A percentile compares a stretch with the other conserved stretches of the same genome.
These are phyloP conservation scores for Aspergillus tamarii DNA, from an alignment of 2,329 filamentous ascomycete genomes.

Conservation along the genomic window DNA sequence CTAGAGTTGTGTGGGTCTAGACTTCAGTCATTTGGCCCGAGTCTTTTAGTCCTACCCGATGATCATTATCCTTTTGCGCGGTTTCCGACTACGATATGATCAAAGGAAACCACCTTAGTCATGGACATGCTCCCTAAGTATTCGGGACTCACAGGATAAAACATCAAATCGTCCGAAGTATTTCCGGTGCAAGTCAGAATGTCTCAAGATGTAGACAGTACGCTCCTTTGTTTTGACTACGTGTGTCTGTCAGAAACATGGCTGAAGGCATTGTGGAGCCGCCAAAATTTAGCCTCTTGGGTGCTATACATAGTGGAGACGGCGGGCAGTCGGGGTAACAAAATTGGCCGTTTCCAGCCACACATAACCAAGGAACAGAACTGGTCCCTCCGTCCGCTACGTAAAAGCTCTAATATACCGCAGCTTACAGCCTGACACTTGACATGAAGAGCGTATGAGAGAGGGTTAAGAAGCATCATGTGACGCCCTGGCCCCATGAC, in stretches of 20 bases:
- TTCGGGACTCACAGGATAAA: background rate
- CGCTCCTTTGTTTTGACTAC: too few relatives aligned
- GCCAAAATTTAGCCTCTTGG: background rate
- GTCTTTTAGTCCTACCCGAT: background rate
- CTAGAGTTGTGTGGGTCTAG: background rate
- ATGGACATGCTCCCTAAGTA: background rate
- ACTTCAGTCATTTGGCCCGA: background rate
- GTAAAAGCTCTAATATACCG: background rate
- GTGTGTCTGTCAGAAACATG: background rate
- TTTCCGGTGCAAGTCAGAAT: background rate
- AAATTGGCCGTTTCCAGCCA: background rate
- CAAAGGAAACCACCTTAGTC: background rate
- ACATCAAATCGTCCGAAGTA: background rate
- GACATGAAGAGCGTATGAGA: background rate
- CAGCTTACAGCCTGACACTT: background rate
- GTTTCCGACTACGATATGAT: background rate
- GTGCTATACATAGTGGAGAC: background rate
- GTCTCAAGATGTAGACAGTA: background rate
- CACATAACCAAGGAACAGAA: background rate
- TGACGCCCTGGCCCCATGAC: background rate
- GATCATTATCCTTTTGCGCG: background rate
- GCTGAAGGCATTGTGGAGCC: background rate
- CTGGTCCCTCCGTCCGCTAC: background rate
- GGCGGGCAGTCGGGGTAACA: background rate
- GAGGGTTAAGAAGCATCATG: background rate